A percentile compares a stretch with the other conserved stretches of the same genome.
These are phyloP conservation scores for Phytophthora cactorum DNA, from an alignment of 352 stramenopile genomes.

Conservation along the genomic window DNA sequence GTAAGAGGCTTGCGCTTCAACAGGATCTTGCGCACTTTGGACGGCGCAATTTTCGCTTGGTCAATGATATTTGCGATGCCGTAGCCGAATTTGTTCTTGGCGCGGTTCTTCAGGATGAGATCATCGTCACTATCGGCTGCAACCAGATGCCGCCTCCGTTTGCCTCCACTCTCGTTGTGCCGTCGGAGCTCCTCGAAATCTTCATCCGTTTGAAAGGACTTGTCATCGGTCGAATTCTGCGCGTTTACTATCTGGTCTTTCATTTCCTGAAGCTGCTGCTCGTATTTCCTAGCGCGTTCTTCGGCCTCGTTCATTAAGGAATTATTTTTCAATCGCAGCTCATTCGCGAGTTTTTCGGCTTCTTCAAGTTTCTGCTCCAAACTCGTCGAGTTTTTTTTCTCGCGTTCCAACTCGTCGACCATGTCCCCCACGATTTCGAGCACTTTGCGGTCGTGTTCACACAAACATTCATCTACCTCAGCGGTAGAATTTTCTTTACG, in stretches of 20 bases:
- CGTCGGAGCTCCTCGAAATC: constrained; percentile 31
- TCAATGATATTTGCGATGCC: constrained; percentile 84
- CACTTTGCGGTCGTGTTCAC: constrained; percentile 69
- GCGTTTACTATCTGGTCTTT: constrained; percentile 41
- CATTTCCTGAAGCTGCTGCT: constrained; percentile 48
- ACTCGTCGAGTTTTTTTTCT: constrained; percentile 39
- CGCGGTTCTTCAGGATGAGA: constrained; percentile 63
- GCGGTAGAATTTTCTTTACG: not conserved
- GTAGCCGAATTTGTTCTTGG: constrained; percentile 67
- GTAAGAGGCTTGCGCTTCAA: constrained; percentile 77
- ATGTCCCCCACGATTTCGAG: constrained; percentile 58
- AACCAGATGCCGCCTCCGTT: constrained; percentile 33
- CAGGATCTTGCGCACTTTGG: constrained; percentile 79
- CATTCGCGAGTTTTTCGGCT: constrained; percentile 50
- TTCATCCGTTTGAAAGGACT: constrained; percentile 55
- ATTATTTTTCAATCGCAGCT: constrained; percentile 67
- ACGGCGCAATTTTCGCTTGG: constrained; percentile 70
- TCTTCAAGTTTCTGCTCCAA: constrained; percentile 53
- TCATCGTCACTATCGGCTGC: constrained; percentile 46
- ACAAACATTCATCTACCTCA: constrained; percentile 54
- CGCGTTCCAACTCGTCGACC: constrained; percentile 54
- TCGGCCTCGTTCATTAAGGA: constrained; percentile 49
- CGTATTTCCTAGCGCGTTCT: constrained; percentile 35
- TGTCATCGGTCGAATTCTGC: constrained; percentile 39
- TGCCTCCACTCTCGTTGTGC: constrained; percentile 21